phyloP scores from a whole-genome alignment of 768 basidiomycete genomes.

The Mycena vulgaris region DNA sequence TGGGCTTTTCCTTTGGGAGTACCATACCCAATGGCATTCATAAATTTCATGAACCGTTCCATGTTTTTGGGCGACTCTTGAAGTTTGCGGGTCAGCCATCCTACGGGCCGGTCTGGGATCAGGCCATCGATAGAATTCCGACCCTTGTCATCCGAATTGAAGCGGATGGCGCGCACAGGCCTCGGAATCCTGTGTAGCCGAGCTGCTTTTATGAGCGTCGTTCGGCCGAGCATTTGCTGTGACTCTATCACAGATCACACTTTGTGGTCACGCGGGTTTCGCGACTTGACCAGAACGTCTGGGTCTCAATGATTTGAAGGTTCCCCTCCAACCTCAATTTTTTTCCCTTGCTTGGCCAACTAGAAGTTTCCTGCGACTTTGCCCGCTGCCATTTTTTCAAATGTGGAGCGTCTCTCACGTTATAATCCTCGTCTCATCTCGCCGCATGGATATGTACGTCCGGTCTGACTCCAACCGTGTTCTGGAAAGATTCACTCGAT shows the following conservation, averaged over 20 bases:
- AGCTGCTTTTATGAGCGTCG: slow-evolving; percentile 9
- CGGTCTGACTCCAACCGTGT: too few relatives aligned
- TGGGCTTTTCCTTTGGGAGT: slow-evolving; percentile 23
- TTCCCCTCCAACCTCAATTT: too few relatives aligned
- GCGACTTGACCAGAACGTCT: too few relatives aligned
- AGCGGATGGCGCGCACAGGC: slow-evolving; percentile 15
- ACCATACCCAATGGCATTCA: slow-evolving; percentile 23
- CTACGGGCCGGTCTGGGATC: slow-evolving; percentile 19
- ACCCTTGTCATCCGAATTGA: slow-evolving; percentile 13
- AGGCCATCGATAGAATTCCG: slow-evolving; percentile 18
- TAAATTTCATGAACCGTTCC: slow-evolving; percentile 34
- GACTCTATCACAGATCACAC: background rate
- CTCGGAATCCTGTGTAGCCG: slow-evolving; percentile 18
- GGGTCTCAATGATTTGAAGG: too few relatives aligned
- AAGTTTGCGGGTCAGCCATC: slow-evolving; percentile 38
- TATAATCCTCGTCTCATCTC: too few relatives aligned
- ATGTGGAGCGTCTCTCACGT: too few relatives aligned
- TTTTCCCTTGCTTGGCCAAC: too few relatives aligned
- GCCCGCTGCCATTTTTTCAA: too few relatives aligned
- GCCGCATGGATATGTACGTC: too few relatives aligned
- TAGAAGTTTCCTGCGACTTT: too few relatives aligned
- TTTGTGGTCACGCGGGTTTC: background rate
- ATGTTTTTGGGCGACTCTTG: slow-evolving; percentile 27
- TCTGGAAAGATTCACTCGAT: too few relatives aligned
- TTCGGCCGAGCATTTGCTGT: slow-evolving; percentile 24